Evolutionary conservation across 805 yeast genomes (phyloP), one percentile per base, ranked within the genome.

Genomic region (Cyberlindnera xishuangbannaensis): DNA sequence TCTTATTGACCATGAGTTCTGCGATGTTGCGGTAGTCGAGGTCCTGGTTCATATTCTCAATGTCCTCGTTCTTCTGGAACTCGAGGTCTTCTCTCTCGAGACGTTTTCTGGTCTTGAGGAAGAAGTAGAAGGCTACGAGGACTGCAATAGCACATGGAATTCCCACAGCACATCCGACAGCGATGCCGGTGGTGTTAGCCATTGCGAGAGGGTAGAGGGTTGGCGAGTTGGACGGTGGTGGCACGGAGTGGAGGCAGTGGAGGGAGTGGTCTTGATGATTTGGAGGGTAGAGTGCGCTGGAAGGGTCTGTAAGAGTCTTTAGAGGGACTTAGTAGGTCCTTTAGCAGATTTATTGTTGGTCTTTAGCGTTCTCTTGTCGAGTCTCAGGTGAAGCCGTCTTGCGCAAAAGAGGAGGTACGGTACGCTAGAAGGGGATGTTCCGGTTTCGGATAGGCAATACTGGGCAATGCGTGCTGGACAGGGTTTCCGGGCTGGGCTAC

Each of bases 111-210:
- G 64, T 60, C 27, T 66, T 57, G 19, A 51, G 37, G 64, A 69
- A 63, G 36, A 67, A 59, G 9, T 40, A 41, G 3, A 56, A 20
- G 0, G 66, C 58, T 3, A 67, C 53, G 0, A 59, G 13, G 1
- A 64, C 10, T 2, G 67, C 64, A 8, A 68, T 41, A 4, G 59
- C 62, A n/a, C 62, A 46, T 1, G 78, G 78, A 16, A 72, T 58
- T 21, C 76, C 77, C 4, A 72, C 70, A 3, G 76, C 72, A 41
- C 72, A 64, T 3, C 76, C 76, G 4, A 71, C 76, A 2, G 75
- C 71, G 7, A 63, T 40, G 2, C 57, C 49, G 1, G 56, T 51
- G 8, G 37, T 30, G 36, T 36, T 34, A 4, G 31, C 33, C 42
- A 38, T 38, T 5, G 17, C 21, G 5, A 14, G 19, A 16, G 9